These are phyloP conservation scores for Xylaria cubensis DNA, from an alignment of 495 filamentous ascomycete genomes.

Conservation along the genomic window DNA sequence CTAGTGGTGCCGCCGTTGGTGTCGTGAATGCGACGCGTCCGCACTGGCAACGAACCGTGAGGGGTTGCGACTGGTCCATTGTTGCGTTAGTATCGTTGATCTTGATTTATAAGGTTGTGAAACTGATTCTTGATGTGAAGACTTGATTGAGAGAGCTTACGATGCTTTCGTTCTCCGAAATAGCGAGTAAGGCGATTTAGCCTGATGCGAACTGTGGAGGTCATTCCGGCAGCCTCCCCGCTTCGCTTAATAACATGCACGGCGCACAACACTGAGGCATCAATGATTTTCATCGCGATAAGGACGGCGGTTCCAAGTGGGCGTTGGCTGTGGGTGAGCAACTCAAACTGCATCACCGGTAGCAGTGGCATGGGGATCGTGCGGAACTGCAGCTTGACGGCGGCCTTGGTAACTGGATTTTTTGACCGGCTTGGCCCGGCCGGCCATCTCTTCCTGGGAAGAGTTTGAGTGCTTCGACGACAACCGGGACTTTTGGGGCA, in stretches of 20 bases:
- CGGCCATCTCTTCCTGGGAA: too few species aligned
- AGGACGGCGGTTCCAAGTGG: too few species aligned
- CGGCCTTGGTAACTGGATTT: too few species aligned
- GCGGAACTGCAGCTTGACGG: too few species aligned
- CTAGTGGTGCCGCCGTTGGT: constrained; percentile 47
- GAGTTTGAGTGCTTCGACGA: too few species aligned
- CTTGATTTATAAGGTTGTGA: background rate
- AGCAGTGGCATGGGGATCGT: too few species aligned
- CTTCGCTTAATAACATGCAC: background rate
- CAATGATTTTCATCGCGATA: background rate
- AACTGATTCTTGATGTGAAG: background rate
- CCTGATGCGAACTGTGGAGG: background rate
- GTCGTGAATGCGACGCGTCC: constrained; percentile 55
- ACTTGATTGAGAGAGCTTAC: background rate
- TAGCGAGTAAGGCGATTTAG: too few species aligned
- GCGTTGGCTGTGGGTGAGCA: too few species aligned
- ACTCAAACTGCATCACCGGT: too few species aligned
- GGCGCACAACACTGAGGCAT: background rate
- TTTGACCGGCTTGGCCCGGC: too few species aligned
- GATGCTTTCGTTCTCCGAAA: too few species aligned
- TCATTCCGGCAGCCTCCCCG: background rate
- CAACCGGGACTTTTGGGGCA: too few species aligned
- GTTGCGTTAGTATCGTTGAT: background rate
- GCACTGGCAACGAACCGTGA: constrained; percentile 60
- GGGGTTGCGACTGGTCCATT: constrained; percentile 16